Evolutionary conservation across 2,329 filamentous ascomycete species (phyloP).

Genomic region (Trichoderma citrinoviride): DNA sequence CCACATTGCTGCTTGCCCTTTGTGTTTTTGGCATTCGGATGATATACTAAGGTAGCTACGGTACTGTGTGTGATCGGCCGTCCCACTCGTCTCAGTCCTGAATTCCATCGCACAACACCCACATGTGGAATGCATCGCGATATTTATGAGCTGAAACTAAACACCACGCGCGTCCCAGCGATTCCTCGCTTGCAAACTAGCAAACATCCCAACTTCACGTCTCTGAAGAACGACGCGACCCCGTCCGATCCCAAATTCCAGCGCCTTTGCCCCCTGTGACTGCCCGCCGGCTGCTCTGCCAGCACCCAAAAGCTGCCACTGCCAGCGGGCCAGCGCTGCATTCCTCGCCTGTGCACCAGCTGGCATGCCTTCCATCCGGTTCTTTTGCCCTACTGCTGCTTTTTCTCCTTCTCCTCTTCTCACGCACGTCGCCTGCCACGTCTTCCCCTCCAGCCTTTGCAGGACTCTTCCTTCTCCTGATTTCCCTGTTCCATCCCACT

Average conservation of each 20-base stretch:
- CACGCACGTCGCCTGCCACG: slow-evolving; percentile 14
- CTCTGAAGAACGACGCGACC: slow-evolving; percentile 1
- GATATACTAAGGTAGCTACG: not conserved
- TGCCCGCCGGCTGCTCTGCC: slow-evolving; percentile 16
- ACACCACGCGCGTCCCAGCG: not conserved
- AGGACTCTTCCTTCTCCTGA: slow-evolving; percentile 8
- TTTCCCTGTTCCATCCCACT: not conserved
- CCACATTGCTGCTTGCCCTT: too few relatives aligned
- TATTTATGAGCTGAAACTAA: not conserved
- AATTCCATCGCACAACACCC: slow-evolving; percentile 18
- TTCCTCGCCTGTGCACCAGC: slow-evolving; percentile 23
- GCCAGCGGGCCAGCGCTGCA: slow-evolving; percentile 25
- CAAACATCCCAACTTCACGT: not conserved
- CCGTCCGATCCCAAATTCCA: slow-evolving; percentile 21
- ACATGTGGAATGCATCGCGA: slow-evolving; percentile 24
- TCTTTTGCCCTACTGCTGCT: not conserved
- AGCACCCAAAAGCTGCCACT: slow-evolving; percentile 19
- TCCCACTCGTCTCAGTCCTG: not conserved
- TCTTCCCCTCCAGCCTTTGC: slow-evolving; percentile 6
- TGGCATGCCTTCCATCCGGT: slow-evolving; percentile 8
- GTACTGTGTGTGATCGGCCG: not conserved
- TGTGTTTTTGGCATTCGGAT: not conserved
- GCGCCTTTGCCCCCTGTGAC: slow-evolving; percentile 6
- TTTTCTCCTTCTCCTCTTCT: slow-evolving; percentile 11
- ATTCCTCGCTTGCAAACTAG: not conserved